Percentiles rank a stretch among this genome's conserved stretches.
Conservation (phyloP, 495 filamentous ascomycete genomes). For the Penicillium goetzii region DNA sequence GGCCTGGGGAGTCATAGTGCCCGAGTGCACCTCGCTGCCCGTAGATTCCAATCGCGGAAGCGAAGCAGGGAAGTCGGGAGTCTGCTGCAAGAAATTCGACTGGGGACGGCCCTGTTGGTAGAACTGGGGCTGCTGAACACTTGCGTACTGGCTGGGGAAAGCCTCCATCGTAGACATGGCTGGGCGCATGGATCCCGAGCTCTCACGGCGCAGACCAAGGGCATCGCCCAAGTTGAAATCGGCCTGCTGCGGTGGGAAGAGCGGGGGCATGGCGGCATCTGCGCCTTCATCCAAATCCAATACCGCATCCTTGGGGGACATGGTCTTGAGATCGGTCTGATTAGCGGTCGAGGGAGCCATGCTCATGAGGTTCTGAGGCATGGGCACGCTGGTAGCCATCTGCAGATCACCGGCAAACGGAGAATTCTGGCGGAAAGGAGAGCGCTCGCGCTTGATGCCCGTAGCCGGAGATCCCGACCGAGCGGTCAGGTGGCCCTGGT, state of each 20-base stretch:
- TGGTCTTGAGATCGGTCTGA: slow-evolving; percentile 69
- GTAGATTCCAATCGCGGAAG: slow-evolving; percentile 69
- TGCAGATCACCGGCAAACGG: slow-evolving; percentile 57
- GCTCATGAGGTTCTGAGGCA: slow-evolving; percentile 43
- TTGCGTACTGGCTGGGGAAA: slow-evolving; percentile 46
- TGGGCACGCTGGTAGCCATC: slow-evolving; percentile 46
- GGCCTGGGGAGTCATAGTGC: slow-evolving; percentile 33
- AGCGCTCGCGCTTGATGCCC: slow-evolving; percentile 66
- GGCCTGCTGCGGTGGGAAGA: slow-evolving; percentile 63
- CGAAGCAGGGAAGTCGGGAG: slow-evolving; percentile 61
- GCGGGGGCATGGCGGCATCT: slow-evolving; percentile 62
- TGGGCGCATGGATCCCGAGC: slow-evolving; percentile 51
- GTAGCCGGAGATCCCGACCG: slow-evolving; percentile 58
- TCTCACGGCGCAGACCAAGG: slow-evolving; percentile 47
- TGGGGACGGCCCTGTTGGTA: slow-evolving; percentile 51
- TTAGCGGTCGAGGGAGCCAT: slow-evolving; percentile 25
- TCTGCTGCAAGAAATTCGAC: slow-evolving; percentile 48
- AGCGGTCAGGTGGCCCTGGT: slow-evolving; percentile 69
- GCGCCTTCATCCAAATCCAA: slow-evolving; percentile 80
- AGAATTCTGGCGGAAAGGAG: slow-evolving; percentile 81
- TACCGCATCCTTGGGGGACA: slow-evolving; percentile 93
- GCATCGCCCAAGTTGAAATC: slow-evolving; percentile 49
- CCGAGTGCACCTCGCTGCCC: slow-evolving; percentile 52
- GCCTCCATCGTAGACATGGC: slow-evolving; percentile 45
- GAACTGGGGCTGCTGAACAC: slow-evolving; percentile 33